Conservation (phyloP, 495 filamentous ascomycete genomes). For the Cenococcum geophilum region DNA sequence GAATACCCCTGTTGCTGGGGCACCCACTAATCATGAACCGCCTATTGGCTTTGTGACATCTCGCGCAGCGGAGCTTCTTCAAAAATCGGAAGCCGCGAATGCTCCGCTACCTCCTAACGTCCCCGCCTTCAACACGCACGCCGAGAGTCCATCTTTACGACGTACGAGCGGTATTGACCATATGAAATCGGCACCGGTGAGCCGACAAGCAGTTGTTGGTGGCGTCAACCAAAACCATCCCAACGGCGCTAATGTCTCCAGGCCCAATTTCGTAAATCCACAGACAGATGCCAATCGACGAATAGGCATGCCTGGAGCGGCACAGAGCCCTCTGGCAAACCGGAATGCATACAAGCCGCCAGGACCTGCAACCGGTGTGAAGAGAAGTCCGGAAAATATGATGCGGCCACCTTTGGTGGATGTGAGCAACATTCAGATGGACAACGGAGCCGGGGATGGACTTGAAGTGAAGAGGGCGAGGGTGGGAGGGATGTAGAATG, state of each 20-base stretch:
- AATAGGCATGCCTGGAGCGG: conserved; percentile 63
- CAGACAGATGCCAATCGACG: conserved; percentile 59
- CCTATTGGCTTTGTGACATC: conserved; percentile 70
- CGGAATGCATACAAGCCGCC: conserved; percentile 55
- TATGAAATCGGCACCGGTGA: conserved; percentile 60
- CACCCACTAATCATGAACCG: conserved; percentile 12
- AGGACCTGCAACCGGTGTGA: conserved; percentile 24
- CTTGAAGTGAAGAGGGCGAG: conserved; percentile 22
- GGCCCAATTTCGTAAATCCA: conserved; percentile 61
- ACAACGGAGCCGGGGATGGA: conserved; percentile 17
- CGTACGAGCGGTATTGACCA: conserved; percentile 89
- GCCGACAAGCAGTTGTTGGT: conserved; percentile 43
- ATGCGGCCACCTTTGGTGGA: conserved; percentile 33
- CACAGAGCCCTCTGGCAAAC: conserved; percentile 52
- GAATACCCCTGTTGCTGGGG: conserved; percentile 8
- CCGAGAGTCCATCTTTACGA: conserved; percentile 79
- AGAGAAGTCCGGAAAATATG: conserved; percentile 15
- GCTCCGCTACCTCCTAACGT: conserved; percentile 42
- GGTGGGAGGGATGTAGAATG: conserved; percentile 7
- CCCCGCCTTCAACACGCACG: conserved; percentile 69
- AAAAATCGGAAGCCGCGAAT: conserved; percentile 24
- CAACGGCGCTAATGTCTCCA: conserved; percentile 30
- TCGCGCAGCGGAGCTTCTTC: conserved; percentile 51
- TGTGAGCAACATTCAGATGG: conserved; percentile 36
- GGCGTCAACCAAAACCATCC: neutral